Base-by-base conservation (phyloP, 345 rosid species). In the Gynandropsis gynandra region DNA sequence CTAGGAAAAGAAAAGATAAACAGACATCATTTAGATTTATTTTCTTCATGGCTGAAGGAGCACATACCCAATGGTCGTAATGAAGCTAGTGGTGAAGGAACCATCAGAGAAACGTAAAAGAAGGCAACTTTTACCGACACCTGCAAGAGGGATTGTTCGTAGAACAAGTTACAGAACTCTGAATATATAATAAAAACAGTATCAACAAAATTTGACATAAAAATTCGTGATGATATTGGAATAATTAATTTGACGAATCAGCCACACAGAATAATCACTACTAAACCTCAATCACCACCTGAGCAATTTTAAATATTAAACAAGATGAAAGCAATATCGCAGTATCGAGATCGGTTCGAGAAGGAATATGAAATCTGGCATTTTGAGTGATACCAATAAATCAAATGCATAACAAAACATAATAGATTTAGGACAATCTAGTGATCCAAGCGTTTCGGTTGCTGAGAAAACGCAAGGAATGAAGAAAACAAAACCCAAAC, bases 31-130 rank as follows among this genome's bases (percentile, higher is more conserved):
- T 20, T 2, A 1, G 8, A 6, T 24, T 59, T 4, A 38, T 39
- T 40, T 4, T 58, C 47, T 27, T 8, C n/a, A 31, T 12, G 46
- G 42, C 9, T 11, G 9, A 41, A 54, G 16, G 27, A 62, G 46
- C 16, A 50, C 72, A 59, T 54, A 89, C 97, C 97, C 97, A 59
- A 89, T 89, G 56, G 97, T 89, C 39, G 97, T 89, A 54, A 89
- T 89, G 76, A 89, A 89, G 71, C 95, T 89, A 27, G 97, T 89
- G 13, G 97, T 89, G 67, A 89, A 89, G 34, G 97, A 85, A 46
- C 95, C 97, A 72, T 89, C 97, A 1, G 97, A 89, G 77, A 89
- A 89, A 64, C 93, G 83, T 79, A 89, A 69, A 47, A 89, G 95
- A 19, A 89, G 87, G 54, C 97, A 89, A 89, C 95, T 89, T 80